Percentiles rank a stretch among this genome's conserved stretches.
These are phyloP conservation scores for Osmanthus fragrans DNA, from an alignment of 257 asterid genomes.

Conservation along the genomic window DNA sequence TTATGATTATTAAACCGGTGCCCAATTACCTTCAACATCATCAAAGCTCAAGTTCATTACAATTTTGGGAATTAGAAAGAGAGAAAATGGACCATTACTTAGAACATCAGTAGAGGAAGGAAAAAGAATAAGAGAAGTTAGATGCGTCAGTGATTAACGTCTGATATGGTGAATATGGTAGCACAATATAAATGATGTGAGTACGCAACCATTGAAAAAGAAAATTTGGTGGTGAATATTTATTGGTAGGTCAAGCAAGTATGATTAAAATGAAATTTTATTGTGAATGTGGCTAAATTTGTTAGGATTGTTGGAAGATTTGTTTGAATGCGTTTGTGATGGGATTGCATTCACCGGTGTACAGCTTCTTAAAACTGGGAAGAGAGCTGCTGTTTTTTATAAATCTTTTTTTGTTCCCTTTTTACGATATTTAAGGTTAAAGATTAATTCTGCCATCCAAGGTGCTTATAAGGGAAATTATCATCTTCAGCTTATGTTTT, in stretches of 20 bases:
- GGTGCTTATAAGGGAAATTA: background rate
- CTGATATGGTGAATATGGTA: background rate
- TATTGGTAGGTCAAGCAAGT: background rate
- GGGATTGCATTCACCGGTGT: background rate
- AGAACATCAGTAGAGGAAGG: background rate
- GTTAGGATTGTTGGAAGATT: background rate
- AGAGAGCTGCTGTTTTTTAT: background rate
- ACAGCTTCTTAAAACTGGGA: background rate
- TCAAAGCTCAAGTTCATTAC: slow-evolving; percentile 5
- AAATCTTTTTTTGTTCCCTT: background rate
- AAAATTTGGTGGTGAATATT: background rate
- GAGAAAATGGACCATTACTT: background rate
- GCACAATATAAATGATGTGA: background rate
- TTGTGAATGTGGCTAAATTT: background rate
- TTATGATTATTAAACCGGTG: background rate
- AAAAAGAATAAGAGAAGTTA: background rate
- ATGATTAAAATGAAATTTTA: background rate
- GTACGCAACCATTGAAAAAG: background rate
- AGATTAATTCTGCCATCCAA: background rate
- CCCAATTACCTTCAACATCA: background rate
- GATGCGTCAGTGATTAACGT: background rate
- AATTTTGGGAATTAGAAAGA: background rate
- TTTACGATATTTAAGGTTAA: background rate
- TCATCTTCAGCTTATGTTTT: background rate
- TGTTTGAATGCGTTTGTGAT: background rate